Conservation (phyloP, 495 filamentous ascomycete species). For the Annulohypoxylon maeteangense region DNA sequence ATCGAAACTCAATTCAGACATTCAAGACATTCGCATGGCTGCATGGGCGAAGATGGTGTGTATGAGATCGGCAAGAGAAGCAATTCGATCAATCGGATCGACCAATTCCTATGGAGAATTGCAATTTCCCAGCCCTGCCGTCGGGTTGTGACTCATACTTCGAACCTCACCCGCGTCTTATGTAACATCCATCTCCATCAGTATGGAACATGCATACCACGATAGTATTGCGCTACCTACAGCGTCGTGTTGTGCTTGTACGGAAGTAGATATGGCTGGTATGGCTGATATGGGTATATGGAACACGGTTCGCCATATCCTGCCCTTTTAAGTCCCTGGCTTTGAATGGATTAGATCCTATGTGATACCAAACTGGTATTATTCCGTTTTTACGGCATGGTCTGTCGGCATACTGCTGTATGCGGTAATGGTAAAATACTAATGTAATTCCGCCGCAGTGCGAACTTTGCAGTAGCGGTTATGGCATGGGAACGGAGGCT, state of each 20-base stretch:
- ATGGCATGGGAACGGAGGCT: constrained; percentile 18
- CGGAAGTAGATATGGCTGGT: not conserved
- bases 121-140: constrained; percentile 19
- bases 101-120: constrained; percentile 37
- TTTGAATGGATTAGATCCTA: not conserved
- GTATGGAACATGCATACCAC: not conserved
- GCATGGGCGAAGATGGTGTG: not conserved
- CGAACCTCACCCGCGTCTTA: not conserved
- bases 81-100: constrained; percentile 42
- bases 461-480: not conserved
- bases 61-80: constrained; percentile 14
- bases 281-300: not conserved
- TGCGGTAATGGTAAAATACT: not conserved
- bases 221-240: not conserved
- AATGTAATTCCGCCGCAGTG: not conserved
- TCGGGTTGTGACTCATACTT: constrained; percentile 39
- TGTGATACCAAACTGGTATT: constrained; percentile 20
- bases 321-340: constrained; percentile 18
- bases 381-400: constrained; percentile 22
- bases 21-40: constrained; percentile 12
- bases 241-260: too few species aligned
- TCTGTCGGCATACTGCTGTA: not conserved
- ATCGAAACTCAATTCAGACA: constrained; percentile 30
- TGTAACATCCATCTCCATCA: not conserved
- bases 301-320: constrained; percentile 24